Conservation (phyloP, 1,139 yeast genomes). For the Suhomyces guaymorum region DNA sequence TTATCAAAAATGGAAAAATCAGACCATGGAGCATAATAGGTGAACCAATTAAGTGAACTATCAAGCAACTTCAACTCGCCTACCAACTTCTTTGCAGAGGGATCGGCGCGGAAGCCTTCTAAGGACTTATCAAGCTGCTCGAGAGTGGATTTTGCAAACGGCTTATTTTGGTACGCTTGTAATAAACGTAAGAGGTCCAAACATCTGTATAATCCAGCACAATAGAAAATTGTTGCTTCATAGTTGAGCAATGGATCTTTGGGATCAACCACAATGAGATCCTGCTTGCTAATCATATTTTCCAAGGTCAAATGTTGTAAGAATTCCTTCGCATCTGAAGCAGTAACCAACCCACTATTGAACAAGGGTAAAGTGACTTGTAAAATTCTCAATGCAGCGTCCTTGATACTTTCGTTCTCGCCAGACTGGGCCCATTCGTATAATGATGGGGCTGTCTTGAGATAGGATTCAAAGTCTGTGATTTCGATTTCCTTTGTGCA, state of each 20-base stretch:
- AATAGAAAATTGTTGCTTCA: conserved; percentile 10
- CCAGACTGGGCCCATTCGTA: conserved; percentile 7
- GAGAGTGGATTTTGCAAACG: conserved; percentile 4
- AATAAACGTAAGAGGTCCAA: conserved; percentile 9
- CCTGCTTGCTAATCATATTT: conserved; percentile 5
- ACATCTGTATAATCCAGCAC: conserved; percentile 10
- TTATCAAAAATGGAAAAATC: conserved; percentile 11
- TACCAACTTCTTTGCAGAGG: conserved; percentile 5
- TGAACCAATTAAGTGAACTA: conserved; percentile 9
- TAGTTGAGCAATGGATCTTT: conserved; percentile 9
- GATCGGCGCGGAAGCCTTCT: conserved; percentile 5
- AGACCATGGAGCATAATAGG: conserved; percentile 11
- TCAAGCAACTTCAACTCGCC: conserved; percentile 8
- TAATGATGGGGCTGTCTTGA: conserved; percentile 11
- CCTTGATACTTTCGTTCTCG: conserved; percentile 2
- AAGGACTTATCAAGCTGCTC: conserved; percentile 5
- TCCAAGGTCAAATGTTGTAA: conserved; percentile 7
- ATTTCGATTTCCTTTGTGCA: conserved; percentile 10
- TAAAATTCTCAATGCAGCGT: conserved; percentile 11
- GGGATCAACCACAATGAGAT: conserved; percentile 4
- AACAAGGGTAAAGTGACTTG: conserved; percentile 11
- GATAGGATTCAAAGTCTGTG: conserved; percentile 11
- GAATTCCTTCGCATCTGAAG: conserved; percentile 1
- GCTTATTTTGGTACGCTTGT: conserved; percentile 2
- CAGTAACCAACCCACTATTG: conserved; percentile 12